A percentile compares a stretch with the other conserved stretches of the same genome.
Evolutionary conservation across 2,329 filamentous ascomycete genomes (phyloP).

Genomic region (Epichloe gansuensis): DNA sequence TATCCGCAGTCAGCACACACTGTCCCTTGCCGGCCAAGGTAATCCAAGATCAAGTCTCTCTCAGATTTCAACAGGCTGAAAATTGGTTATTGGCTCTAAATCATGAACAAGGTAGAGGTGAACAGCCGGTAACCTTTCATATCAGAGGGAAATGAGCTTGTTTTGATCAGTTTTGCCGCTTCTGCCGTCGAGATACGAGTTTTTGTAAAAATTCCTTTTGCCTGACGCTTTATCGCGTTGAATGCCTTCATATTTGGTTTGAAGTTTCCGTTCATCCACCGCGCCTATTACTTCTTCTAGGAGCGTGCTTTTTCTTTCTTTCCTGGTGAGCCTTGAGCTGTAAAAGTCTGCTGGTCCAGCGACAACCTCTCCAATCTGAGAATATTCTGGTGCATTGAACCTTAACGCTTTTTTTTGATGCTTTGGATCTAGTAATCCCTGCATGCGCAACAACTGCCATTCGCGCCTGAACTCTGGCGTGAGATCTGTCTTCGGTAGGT

Average conservation of each 20-base stretch:
- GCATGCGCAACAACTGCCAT: constrained; percentile 79
- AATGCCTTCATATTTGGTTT: constrained; percentile 76
- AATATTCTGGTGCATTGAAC: constrained; percentile 58
- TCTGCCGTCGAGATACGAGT: constrained; percentile 39
- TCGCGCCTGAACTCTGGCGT: constrained; percentile 82
- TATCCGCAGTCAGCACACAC: neutral
- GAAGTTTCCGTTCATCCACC: constrained; percentile 54
- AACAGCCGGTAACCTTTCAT: neutral
- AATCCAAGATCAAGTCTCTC: too few relatives aligned
- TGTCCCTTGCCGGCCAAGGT: too few relatives aligned
- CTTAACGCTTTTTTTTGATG: constrained; percentile 85
- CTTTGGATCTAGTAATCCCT: constrained; percentile 79
- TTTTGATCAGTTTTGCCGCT: constrained; percentile 11
- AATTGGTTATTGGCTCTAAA: too few relatives aligned
- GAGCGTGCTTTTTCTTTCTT: constrained; percentile 77
- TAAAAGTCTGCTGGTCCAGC: constrained; percentile 83
- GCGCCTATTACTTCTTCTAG: constrained; percentile 63
- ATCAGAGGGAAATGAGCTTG: neutral
- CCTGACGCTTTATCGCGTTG: constrained; percentile 74
- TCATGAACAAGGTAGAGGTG: neutral
- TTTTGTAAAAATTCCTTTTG: constrained; percentile 85
- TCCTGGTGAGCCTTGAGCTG: constrained; percentile 68
- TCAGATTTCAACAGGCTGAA: too few relatives aligned
- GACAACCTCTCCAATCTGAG: constrained; percentile 78
- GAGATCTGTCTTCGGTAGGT: constrained; percentile 72